These are phyloP conservation scores for Psilocybe cubensis DNA, from an alignment of 768 basidiomycete genomes.

Conservation along the genomic window DNA sequence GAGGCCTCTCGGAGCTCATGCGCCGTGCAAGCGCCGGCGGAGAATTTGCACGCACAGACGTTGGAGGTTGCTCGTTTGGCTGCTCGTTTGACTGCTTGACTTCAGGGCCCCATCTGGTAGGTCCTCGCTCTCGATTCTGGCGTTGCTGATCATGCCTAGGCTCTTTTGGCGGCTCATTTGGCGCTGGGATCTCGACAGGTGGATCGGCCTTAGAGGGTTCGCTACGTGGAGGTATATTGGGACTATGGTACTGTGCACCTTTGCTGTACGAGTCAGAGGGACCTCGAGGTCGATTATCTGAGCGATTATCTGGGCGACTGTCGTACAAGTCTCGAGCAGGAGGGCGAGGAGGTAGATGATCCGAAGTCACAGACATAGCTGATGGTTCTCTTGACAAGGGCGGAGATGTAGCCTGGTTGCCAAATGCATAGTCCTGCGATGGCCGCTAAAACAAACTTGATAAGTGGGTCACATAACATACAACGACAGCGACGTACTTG, in stretches of 20 bases:
- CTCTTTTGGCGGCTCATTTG: neutral
- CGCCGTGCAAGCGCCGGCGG: slow-evolving; percentile 17
- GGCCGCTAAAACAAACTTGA: neutral
- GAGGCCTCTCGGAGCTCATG: slow-evolving; percentile 16
- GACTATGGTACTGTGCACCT: neutral
- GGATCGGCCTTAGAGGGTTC: neutral
- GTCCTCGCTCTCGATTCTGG: neutral
- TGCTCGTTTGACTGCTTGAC: neutral
- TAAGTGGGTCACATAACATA: too few species aligned
- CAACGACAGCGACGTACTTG: too few species aligned
- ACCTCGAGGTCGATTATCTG: neutral
- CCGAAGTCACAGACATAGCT: slow-evolving; percentile 22
- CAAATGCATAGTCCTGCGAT: neutral
- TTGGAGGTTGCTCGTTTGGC: neutral
- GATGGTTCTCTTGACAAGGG: slow-evolving; percentile 33
- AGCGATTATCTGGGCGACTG: slow-evolving; percentile 9
- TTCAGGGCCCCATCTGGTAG: neutral
- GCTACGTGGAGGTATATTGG: neutral
- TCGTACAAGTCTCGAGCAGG: slow-evolving; percentile 17
- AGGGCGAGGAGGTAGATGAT: slow-evolving; percentile 20
- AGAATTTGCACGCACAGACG: neutral
- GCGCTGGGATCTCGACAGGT: neutral
- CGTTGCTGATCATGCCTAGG: neutral
- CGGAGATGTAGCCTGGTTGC: slow-evolving; percentile 25
- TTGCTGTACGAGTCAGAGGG: neutral